Evolutionary conservation across 768 basidiomycete species (phyloP).

Genomic region (Dentipellis sp.): DNA sequence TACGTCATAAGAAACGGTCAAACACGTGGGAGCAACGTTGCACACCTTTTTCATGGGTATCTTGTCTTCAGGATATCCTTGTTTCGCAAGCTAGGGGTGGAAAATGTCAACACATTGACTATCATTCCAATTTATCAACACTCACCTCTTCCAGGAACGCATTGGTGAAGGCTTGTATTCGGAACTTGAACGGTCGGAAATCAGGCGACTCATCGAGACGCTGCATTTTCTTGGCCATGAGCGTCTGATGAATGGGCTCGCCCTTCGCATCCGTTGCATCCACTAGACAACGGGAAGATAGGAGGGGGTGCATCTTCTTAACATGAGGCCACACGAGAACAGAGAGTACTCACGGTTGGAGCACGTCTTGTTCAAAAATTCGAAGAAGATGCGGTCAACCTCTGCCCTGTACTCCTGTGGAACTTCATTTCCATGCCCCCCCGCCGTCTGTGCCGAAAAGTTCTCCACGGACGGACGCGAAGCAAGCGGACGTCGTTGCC

Average conservation of each 20-base stretch:
- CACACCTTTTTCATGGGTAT: slow-evolving; percentile 93
- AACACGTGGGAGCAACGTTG: slow-evolving; percentile 5
- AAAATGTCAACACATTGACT: not conserved
- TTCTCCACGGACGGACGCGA: slow-evolving; percentile 18
- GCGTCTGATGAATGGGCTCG: slow-evolving; percentile 92
- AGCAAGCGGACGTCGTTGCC: slow-evolving; percentile 6
- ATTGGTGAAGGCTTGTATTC: slow-evolving; percentile 96
- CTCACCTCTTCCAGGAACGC: slow-evolving; percentile 87
- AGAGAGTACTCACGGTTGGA: slow-evolving; percentile 63
- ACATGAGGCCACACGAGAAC: not conserved
- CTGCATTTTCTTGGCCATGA: slow-evolving; percentile 99
- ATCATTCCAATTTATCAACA: slow-evolving; percentile 8
- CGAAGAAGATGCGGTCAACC: slow-evolving; percentile 86
- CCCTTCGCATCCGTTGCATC: slow-evolving; percentile 91
- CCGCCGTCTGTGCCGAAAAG: slow-evolving; percentile 17
- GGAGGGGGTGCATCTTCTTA: not conserved
- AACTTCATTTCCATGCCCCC: slow-evolving; percentile 47
- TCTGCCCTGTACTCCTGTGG: slow-evolving; percentile 73
- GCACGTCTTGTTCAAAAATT: slow-evolving; percentile 81
- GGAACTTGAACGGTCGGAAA: slow-evolving; percentile 98
- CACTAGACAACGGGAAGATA: slow-evolving; percentile 40
- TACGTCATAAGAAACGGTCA: slow-evolving; percentile 8
- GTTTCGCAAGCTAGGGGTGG: slow-evolving; percentile 53
- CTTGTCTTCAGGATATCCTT: slow-evolving; percentile 89
- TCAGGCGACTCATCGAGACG: slow-evolving; percentile 92